A percentile compares a stretch with the other conserved stretches of the same genome.
phyloP scores from a whole-genome alignment of 106 monocot genomes.

The Agapanthus africanus region DNA sequence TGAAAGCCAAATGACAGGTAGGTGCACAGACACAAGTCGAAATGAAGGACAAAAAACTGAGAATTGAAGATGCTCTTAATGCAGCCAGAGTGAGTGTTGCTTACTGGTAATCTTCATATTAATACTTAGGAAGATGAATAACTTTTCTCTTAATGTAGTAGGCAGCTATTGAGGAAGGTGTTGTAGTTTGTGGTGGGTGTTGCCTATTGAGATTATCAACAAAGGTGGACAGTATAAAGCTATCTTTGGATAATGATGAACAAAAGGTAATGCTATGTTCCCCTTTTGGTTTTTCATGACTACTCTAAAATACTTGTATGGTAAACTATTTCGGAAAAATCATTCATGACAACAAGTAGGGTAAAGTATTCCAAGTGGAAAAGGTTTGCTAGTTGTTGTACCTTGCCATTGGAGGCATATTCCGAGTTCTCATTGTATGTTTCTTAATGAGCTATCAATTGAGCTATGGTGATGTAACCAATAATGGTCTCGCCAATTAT shows the following conservation, averaged over 20 bases:
- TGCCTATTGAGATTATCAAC: slow-evolving; percentile 58
- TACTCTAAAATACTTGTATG: neutral
- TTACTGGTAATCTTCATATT: neutral
- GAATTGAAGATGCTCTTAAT: slow-evolving; percentile 90
- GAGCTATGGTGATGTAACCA: neutral
- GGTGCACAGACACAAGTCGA: slow-evolving; percentile 87
- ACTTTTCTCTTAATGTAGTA: slow-evolving; percentile 11
- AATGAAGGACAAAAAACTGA: slow-evolving; percentile 66
- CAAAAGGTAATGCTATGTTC: slow-evolving; percentile 46
- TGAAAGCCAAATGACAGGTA: slow-evolving; percentile 39
- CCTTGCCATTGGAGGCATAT: too few relatives aligned
- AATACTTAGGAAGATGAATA: neutral
- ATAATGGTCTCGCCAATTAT: too few relatives aligned
- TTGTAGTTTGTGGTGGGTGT: slow-evolving; percentile 91
- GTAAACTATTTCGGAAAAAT: too few relatives aligned
- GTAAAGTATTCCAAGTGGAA: too few relatives aligned
- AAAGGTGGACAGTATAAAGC: slow-evolving; percentile 66
- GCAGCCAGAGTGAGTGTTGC: slow-evolving; percentile 53
- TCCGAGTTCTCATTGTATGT: neutral
- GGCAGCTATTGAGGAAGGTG: slow-evolving; percentile 91
- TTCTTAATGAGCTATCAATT: neutral
- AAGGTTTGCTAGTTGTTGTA: too few relatives aligned
- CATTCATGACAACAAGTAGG: too few relatives aligned
- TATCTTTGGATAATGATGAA: slow-evolving; percentile 60
- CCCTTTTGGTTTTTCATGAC: neutral